Percentiles rank a stretch among this genome's conserved stretches.
phyloP scores from a whole-genome alignment of 73 alveolate species.

The Breviolum minutum region DNA sequence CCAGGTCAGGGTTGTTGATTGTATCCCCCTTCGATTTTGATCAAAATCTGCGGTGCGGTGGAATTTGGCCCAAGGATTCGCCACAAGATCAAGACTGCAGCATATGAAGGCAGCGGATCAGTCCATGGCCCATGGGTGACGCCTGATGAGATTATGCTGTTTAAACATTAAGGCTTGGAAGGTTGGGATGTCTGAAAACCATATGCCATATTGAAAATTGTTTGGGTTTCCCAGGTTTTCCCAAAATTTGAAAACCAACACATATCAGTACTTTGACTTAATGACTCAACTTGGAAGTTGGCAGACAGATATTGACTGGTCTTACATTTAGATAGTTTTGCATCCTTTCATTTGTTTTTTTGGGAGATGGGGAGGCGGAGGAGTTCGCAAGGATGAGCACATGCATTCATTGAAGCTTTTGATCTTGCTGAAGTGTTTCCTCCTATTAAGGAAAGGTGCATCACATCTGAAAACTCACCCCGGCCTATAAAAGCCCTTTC shows the following conservation, averaged over 20 bases:
- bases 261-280: too few relatives aligned
- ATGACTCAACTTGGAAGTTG: too few relatives aligned
- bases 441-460: too few relatives aligned
- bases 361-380: not conserved
- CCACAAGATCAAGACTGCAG: conserved; percentile 72
- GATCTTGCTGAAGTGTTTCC: too few relatives aligned
- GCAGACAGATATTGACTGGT: not conserved
- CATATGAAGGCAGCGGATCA: conserved; percentile 39
- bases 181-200: not conserved
- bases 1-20: not conserved
- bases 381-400: too few relatives aligned
- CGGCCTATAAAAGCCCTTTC: too few relatives aligned
- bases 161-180: too few relatives aligned
- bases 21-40: not conserved
- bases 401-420: too few relatives aligned
- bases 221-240: not conserved
- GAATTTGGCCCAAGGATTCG: conserved; percentile 50
- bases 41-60: not conserved
- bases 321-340: not conserved
- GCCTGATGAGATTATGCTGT: not conserved
- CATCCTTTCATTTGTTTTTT: not conserved
- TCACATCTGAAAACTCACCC: not conserved
- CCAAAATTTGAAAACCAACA: not conserved
- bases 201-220: not conserved
- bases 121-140: not conserved